phyloP scores from a whole-genome alignment of 257 asterid species.

The Handroanthus guayacan region DNA sequence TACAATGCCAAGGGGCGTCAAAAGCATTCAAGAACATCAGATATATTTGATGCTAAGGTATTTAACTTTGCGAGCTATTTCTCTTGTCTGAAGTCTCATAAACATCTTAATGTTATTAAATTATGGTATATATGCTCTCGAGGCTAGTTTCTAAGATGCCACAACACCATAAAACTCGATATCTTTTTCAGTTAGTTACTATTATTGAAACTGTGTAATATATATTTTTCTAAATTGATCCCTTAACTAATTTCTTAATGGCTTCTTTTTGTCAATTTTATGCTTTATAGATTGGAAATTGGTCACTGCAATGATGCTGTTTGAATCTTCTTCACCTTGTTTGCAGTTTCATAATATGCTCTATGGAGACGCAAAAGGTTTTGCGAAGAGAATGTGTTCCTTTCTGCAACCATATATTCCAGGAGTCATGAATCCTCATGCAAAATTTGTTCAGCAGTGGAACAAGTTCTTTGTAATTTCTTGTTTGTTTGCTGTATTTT shows the following conservation, averaged over 20 bases:
- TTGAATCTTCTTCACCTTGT: conserved; percentile 23
- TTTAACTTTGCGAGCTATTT: not conserved
- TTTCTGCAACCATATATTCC: conserved; percentile 59
- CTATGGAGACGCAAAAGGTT: conserved; percentile 77
- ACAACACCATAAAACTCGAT: too few species aligned
- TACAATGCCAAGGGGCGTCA: conserved; percentile 48
- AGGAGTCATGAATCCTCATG: conserved; percentile 87
- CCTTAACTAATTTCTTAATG: too few species aligned
- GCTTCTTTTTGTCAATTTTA: not conserved
- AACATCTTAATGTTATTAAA: not conserved
- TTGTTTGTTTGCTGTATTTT: conserved; percentile 69
- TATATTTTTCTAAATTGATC: not conserved
- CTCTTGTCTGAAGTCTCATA: too few species aligned
- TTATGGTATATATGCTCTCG: too few species aligned
- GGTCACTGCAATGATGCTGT: conserved; percentile 21
- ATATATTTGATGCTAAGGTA: conserved; percentile 69
- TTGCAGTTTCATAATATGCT: conserved; percentile 69
- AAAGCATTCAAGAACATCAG: conserved; percentile 53
- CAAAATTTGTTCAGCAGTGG: conserved; percentile 74
- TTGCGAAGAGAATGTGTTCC: conserved; percentile 59
- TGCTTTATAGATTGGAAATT: conserved; percentile 4
- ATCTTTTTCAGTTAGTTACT: not conserved
- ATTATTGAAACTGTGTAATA: not conserved
- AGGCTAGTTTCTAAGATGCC: too few species aligned
- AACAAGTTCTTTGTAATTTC: conserved; percentile 73